These are phyloP conservation scores for Botrytis hyacinthi DNA, from an alignment of 2,329 filamentous ascomycete genomes.

Conservation along the genomic window DNA sequence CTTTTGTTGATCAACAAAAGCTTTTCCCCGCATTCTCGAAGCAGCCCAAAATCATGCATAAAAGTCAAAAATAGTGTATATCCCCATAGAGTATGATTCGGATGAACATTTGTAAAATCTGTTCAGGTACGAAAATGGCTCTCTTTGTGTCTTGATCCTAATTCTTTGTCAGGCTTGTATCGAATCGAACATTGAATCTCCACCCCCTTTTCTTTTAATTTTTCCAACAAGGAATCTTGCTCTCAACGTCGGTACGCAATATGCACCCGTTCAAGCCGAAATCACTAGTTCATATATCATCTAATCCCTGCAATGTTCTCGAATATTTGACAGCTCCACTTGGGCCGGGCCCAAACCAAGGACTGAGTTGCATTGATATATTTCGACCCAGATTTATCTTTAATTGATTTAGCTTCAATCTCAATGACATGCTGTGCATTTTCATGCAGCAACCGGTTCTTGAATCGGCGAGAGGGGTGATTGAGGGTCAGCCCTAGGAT, in stretches of 20 bases:
- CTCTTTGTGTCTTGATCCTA: neutral
- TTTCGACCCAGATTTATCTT: constrained; percentile 1
- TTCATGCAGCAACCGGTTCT: neutral
- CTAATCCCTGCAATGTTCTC: neutral
- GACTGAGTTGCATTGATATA: neutral
- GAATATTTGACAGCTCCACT: constrained; percentile 8
- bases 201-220: constrained; percentile 9
- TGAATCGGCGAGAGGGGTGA: neutral
- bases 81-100: neutral
- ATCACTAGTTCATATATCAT: constrained; percentile 7
- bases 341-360: neutral
- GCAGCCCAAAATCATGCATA: neutral
- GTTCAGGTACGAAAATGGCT: neutral
- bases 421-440: neutral
- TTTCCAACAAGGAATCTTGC: neutral
- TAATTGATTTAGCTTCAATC: neutral
- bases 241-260: neutral
- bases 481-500: neutral
- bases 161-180: neutral
- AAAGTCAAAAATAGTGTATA: neutral
- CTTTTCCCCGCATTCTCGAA: neutral
- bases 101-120: neutral
- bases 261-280: constrained; percentile 2
- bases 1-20: neutral
- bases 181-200: neutral